These are phyloP conservation scores for Bremia lactucae DNA, from an alignment of 352 stramenopile genomes.

Conservation along the genomic window DNA sequence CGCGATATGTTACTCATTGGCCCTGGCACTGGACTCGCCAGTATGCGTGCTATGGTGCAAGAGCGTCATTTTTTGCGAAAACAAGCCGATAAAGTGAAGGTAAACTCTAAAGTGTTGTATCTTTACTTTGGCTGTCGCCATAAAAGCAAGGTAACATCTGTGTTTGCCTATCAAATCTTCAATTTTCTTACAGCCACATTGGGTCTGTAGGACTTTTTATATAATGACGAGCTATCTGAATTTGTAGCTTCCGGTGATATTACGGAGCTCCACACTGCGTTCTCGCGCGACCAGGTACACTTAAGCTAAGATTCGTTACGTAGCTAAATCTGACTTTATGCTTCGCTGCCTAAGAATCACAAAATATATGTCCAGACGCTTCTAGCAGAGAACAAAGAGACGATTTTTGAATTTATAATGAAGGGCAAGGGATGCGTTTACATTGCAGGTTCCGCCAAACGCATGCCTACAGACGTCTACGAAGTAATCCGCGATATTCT, in stretches of 20 bases:
- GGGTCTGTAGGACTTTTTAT: slow-evolving; percentile 90
- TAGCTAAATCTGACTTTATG: not conserved
- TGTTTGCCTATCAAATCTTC: not conserved
- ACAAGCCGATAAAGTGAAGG: slow-evolving; percentile 1
- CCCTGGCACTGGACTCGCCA: slow-evolving; percentile 84
- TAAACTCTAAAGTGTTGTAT: slow-evolving; percentile 24
- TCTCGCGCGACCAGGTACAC: slow-evolving; percentile 80
- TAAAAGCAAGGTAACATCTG: slow-evolving; percentile 41
- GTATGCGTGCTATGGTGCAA: slow-evolving; percentile 85
- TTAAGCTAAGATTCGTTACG: not conserved
- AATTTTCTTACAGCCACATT: slow-evolving; percentile 17
- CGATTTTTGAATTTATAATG: slow-evolving; percentile 59
- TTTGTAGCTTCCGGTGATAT: slow-evolving; percentile 45
- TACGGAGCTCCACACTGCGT: slow-evolving; percentile 73
- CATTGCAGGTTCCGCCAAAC: slow-evolving; percentile 85
- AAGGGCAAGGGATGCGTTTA: slow-evolving; percentile 58
- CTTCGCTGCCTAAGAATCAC: slow-evolving; percentile 30
- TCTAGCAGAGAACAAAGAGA: slow-evolving; percentile 71
- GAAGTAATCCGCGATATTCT: slow-evolving; percentile 84
- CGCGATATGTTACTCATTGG: slow-evolving; percentile 82
- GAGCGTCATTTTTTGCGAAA: slow-evolving; percentile 54
- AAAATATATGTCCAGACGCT: slow-evolving; percentile 90
- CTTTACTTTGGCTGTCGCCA: slow-evolving; percentile 88
- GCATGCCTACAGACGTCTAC: slow-evolving; percentile 87
- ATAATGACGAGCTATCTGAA: slow-evolving; percentile 58